phyloP scores from a whole-genome alignment of 2,329 filamentous ascomycete genomes.

The Fusarium hainanense region DNA sequence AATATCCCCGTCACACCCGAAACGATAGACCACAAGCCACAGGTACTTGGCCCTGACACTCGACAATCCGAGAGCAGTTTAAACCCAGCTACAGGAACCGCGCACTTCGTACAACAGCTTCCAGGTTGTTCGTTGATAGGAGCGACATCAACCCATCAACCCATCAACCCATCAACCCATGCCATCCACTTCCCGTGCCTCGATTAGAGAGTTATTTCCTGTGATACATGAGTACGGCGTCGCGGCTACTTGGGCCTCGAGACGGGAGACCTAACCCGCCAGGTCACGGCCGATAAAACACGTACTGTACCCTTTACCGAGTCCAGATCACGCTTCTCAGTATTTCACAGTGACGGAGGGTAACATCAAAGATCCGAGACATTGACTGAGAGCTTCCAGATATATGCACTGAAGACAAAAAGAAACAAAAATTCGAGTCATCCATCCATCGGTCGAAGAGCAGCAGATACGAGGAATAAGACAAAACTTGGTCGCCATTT shows the following conservation, averaged over 20 bases:
- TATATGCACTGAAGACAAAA: slow-evolving; percentile 29
- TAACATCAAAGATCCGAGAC: not conserved
- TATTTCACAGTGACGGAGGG: not conserved
- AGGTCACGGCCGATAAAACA: not conserved
- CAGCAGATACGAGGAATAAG: slow-evolving; percentile 36
- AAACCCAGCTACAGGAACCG: slow-evolving; percentile 35
- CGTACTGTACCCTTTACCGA: not conserved
- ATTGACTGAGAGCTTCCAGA: slow-evolving; percentile 8
- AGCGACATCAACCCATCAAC: slow-evolving; percentile 40
- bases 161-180: slow-evolving; percentile 41
- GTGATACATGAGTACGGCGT: slow-evolving; percentile 16
- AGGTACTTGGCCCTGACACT: slow-evolving; percentile 7
- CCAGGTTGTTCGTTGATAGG: not conserved
- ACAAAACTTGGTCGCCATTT: slow-evolving; percentile 20
- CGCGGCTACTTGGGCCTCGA: not conserved
- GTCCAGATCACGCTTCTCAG: not conserved
- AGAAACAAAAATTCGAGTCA: slow-evolving; percentile 24
- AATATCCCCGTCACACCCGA: slow-evolving; percentile 33
- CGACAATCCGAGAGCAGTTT: slow-evolving; percentile 10
- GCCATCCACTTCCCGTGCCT: slow-evolving; percentile 43
- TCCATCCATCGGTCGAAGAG: slow-evolving; percentile 14
- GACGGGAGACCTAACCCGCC: not conserved
- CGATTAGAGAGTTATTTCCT: slow-evolving; percentile 32
- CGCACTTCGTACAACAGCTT: slow-evolving; percentile 27
- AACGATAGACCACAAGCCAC: slow-evolving; percentile 40